Evolutionary conservation across 805 yeast species (phyloP).

Genomic region (Myxozyma vanderwaltii): DNA sequence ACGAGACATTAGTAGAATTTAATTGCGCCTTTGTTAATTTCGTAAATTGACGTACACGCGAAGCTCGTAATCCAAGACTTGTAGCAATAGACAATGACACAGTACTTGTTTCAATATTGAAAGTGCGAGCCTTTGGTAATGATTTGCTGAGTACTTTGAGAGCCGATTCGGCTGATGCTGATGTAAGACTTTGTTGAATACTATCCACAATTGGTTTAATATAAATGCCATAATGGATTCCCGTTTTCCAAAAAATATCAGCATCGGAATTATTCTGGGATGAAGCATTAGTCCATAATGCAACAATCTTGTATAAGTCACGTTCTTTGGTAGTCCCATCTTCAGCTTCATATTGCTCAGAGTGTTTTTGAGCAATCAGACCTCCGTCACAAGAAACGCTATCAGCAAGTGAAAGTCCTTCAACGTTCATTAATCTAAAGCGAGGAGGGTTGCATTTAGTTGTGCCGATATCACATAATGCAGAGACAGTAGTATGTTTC

Average conservation of each 20-base stretch:
- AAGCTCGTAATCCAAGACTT: slow-evolving; percentile 20
- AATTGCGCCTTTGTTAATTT: slow-evolving; percentile 14
- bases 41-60: slow-evolving; percentile 17
- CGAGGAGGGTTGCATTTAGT: slow-evolving; percentile 33
- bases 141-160: background rate
- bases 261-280: slow-evolving; percentile 21
- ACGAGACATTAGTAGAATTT: slow-evolving; percentile 12
- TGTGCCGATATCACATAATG: slow-evolving; percentile 25
- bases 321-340: background rate
- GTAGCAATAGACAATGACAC: slow-evolving; percentile 24
- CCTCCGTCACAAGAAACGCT: slow-evolving; percentile 31
- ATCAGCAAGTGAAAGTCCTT: slow-evolving; percentile 24
- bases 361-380: slow-evolving; percentile 8
- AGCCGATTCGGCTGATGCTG: background rate
- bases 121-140: slow-evolving; percentile 18
- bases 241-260: slow-evolving; percentile 31
- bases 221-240: slow-evolving; percentile 22
- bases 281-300: slow-evolving; percentile 28
- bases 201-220: slow-evolving; percentile 25
- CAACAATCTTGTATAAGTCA: slow-evolving; percentile 18
- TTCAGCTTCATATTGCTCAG: background rate
- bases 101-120: slow-evolving; percentile 24
- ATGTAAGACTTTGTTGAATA: background rate
- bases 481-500: slow-evolving; percentile 15
- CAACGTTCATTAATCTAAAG: slow-evolving; percentile 26